Percentiles rank a stretch among this genome's conserved stretches.
These are phyloP conservation scores for Phytophthora pinifolia DNA, from an alignment of 352 stramenopile genomes.

Conservation along the genomic window DNA sequence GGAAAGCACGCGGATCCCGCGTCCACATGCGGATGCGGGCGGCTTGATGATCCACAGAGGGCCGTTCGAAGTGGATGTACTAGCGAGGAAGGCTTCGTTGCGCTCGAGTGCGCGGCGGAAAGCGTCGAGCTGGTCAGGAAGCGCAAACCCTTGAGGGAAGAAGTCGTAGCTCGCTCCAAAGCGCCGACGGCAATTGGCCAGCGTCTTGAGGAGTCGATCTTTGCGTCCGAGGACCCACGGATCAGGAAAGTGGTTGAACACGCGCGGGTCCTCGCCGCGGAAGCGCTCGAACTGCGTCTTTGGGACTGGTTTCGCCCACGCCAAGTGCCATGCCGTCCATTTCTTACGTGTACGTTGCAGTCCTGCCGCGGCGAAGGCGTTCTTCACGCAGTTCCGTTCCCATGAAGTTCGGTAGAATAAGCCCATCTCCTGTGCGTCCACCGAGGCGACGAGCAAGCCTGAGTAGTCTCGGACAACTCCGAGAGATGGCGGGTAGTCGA, in stretches of 20 bases:
- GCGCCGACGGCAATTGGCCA: conserved; percentile 55
- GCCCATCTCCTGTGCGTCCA: conserved; percentile 41
- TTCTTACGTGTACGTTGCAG: conserved; percentile 66
- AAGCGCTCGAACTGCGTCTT: conserved; percentile 62
- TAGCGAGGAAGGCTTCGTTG: conserved; percentile 30
- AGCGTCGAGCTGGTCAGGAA: conserved; percentile 70
- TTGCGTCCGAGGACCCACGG: conserved; percentile 91
- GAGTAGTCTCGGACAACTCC: conserved; percentile 45
- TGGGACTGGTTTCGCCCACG: conserved; percentile 74
- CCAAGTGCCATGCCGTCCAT: conserved; percentile 53
- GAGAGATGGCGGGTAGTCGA: conserved; percentile 86
- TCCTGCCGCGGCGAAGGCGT: conserved; percentile 80
- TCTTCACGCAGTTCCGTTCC: conserved; percentile 93
- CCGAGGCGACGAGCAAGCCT: conserved; percentile 29
- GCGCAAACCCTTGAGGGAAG: conserved; percentile 81
- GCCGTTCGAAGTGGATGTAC: conserved; percentile 5
- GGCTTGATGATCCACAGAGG: conserved; percentile 90
- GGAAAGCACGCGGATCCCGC: conserved; percentile 82
- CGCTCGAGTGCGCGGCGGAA: conserved; percentile 56
- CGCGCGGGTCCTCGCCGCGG: conserved; percentile 50
- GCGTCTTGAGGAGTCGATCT: conserved; percentile 83
- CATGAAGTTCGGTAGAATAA: conserved; percentile 87
- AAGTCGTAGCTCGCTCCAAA: conserved; percentile 74
- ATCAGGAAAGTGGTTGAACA: conserved; percentile 90
- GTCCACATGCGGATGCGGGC: conserved; percentile 80